phyloP scores from a whole-genome alignment of 2,329 filamentous ascomycete genomes.

The Fusarium mundagurra region DNA sequence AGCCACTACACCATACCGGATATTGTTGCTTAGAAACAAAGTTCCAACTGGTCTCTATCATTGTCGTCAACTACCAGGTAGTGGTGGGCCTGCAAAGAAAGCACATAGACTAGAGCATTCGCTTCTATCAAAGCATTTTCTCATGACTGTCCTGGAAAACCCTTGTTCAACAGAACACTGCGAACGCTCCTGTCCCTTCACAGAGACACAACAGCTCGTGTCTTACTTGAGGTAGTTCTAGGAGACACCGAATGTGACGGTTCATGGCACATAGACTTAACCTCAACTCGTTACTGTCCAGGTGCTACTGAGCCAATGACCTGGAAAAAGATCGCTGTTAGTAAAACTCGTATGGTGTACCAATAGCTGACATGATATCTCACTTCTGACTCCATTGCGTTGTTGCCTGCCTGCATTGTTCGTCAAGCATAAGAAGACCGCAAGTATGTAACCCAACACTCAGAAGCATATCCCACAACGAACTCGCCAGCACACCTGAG shows the following conservation, averaged over 20 bases:
- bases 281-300: neutral
- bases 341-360: too few relatives aligned
- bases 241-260: too few relatives aligned
- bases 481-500: neutral
- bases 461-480: neutral
- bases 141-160: neutral
- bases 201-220: neutral
- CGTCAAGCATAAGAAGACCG: neutral
- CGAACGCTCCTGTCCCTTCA: neutral
- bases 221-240: neutral
- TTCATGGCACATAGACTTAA: neutral
- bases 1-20: conserved; percentile 49
- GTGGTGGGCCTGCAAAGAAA: neutral
- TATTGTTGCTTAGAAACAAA: neutral
- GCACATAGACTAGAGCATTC: fast-evolving
- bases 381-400: neutral
- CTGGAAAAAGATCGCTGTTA: neutral
- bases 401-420: neutral
- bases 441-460: neutral
- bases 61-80: fast-evolving
- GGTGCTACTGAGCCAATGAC: neutral
- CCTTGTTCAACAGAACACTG: neutral
- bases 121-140: too few relatives aligned
- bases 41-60: fast-evolving
- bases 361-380: neutral